These are phyloP conservation scores for Trametes cinnabarina DNA, from an alignment of 768 basidiomycete species.

Conservation along the genomic window DNA sequence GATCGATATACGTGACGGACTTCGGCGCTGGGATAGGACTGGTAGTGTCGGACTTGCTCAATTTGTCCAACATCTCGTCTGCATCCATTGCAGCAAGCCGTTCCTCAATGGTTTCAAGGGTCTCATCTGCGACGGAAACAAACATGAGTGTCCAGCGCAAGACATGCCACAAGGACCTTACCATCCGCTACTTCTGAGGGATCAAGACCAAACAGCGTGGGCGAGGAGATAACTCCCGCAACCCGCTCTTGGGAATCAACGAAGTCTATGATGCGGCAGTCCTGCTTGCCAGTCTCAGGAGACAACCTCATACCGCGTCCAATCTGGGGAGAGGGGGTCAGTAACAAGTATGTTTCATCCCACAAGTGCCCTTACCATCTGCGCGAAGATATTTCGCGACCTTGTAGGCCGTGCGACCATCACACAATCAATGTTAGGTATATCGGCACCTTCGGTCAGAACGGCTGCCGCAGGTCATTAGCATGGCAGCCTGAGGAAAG, in stretches of 20 bases:
- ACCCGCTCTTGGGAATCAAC: slow-evolving; percentile 74
- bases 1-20: slow-evolving; percentile 71
- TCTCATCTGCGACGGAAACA: slow-evolving; percentile 44
- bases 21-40: slow-evolving; percentile 48
- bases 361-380: slow-evolving; percentile 61
- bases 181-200: slow-evolving; percentile 69
- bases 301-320: slow-evolving; percentile 90
- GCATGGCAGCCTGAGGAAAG: not conserved
- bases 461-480: slow-evolving; percentile 50
- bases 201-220: slow-evolving; percentile 84
- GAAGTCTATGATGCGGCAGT: slow-evolving; percentile 90
- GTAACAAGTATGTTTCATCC: not conserved
- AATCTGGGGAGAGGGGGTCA: slow-evolving; percentile 50
- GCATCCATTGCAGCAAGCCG: slow-evolving; percentile 30
- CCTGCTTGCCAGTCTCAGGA: slow-evolving; percentile 71
- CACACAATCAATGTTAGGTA: slow-evolving; percentile 92
- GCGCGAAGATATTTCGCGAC: slow-evolving; percentile 84
- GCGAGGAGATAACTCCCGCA: slow-evolving; percentile 69
- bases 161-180: slow-evolving; percentile 26
- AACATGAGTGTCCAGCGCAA: slow-evolving; percentile 1
- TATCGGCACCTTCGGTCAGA: slow-evolving; percentile 91
- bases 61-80: not conserved
- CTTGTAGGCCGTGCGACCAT: slow-evolving; percentile 85
- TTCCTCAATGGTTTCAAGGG: slow-evolving; percentile 46
- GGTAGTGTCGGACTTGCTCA: not conserved